Evolutionary conservation across 352 stramenopile genomes (phyloP), one percentile per base, ranked within the genome.

Genomic region (Phytophthora megakarya): DNA sequence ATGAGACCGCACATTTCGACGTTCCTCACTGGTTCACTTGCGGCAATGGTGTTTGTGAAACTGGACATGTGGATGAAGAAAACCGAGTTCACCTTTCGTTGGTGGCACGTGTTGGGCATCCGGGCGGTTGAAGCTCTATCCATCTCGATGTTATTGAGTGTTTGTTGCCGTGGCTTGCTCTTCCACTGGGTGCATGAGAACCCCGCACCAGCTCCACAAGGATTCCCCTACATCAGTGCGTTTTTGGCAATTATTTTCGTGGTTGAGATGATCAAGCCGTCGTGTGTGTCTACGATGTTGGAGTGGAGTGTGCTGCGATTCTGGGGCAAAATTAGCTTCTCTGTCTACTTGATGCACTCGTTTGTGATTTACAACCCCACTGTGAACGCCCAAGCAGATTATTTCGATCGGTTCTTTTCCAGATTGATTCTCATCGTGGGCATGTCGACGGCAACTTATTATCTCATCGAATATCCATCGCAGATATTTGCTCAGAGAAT

Each of bases 381-480:
- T n/a, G 7, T 63, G 6, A 58, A 26, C 15, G 16, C n/a, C 0
- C 49, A 72, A 35, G 0, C 12, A 2, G 25, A 66, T 33, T 51
- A 81, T 15, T 83, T 76, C 47, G 57, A 86, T 47, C 55, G 58
- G 6, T 68, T 84, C 42, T 76, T 79, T 15, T 69, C 67, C 0
- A 33, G 59, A 22, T 67, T 80, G 18, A 46, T 56, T 12, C 59
- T 84, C 37, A 44, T 75, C 28, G 13, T 65, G n/a, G 54, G 23
- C 65, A 13, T 72, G 16, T 55, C 67, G 23, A 80, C 71, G 0
- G 37, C 52, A 39, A 73, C 72, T 1, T 86, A 84, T 37, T 67
- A 75, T 19, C 18, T 75, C 2, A 23, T 88, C 33, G 76, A 88
- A 56, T 74, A 77, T 26, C 76, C 76, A 40, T 84, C 72, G 5